Evolutionary conservation across 768 basidiomycete genomes (phyloP), one percentile per base, ranked within the genome.

Genomic region (Auriscalpium orientale): DNA sequence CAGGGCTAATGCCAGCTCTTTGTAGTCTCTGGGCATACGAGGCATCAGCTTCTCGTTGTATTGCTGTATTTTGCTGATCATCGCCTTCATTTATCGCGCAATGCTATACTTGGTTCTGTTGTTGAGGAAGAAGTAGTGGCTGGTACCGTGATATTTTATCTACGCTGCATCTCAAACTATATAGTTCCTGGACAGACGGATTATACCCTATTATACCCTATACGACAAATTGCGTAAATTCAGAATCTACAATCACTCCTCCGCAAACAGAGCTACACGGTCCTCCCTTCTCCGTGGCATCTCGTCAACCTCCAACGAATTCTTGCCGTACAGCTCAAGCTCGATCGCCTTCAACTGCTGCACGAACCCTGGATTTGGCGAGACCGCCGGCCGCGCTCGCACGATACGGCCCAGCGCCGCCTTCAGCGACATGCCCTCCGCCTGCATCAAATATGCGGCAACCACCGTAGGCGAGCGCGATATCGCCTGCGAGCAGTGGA

Each of bases 391-490:
- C n/a, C 77, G 63, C 0, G 66, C 70, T 8, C 58, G 59, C 12
- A 74, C 49, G 47, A 78, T 68, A 9, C 54, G 58, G 7, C 70
- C 70, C 34, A 79, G 59, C 1, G 77, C 76, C 7, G 53, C 67
- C 45, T 67, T 72, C 51, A 77, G 64, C 15, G 69, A 47, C 74
- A 77, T 74, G 1, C 60, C 64, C 9, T 56, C 61, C 46, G 57
- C 49, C 47, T 67, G 68, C 72, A 78, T 74, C 18, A 78, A 64
- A 55, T 77, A 79, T 21, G 68, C 75, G 1, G 66, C 63, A 49
- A 77, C 68, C 43, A 79, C 56, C 9, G 66, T 72, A 2, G 76
- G 78, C 9, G 75, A 76, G n/a, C 77, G 74, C 3, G 75, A 78
- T 8, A 78, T 70, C 12, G 68, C 77, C 1, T 75, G 77, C 1